These are phyloP conservation scores for Volutella citrinella DNA, from an alignment of 2,329 filamentous ascomycete species.

Conservation along the genomic window DNA sequence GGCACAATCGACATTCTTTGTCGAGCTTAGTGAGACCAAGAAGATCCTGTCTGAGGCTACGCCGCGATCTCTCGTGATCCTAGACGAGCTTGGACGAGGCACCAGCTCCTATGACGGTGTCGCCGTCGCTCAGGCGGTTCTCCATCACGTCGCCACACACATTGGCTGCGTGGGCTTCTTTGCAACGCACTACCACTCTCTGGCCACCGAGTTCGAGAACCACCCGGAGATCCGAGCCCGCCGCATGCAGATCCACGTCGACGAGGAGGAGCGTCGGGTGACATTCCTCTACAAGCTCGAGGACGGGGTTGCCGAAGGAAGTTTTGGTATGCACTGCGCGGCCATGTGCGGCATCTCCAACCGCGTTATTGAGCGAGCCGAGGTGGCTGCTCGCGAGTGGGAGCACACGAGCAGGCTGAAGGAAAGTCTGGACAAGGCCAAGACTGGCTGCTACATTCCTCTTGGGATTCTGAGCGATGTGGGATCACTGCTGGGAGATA, in stretches of 20 bases:
- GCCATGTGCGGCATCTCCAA: constrained; percentile 93
- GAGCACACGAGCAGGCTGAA: constrained; percentile 91
- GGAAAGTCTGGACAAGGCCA: constrained; percentile 80
- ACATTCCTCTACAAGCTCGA: constrained; percentile 96
- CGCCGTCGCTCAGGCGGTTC: constrained; percentile 90
- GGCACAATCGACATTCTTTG: constrained; percentile 96
- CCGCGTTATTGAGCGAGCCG: constrained; percentile 80
- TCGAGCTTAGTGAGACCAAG: constrained; percentile 95
- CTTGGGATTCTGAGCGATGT: constrained; percentile 87
- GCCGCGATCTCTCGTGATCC: constrained; percentile 88
- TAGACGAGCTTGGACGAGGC: constrained; percentile 92
- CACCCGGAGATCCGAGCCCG: constrained; percentile 86
- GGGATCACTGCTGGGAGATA: constrained; percentile 67
- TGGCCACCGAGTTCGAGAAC: constrained; percentile 83
- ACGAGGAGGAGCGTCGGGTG: constrained; percentile 78
- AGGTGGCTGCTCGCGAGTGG: constrained; percentile 86
- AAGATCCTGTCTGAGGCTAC: constrained; percentile 96
- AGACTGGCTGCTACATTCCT: constrained; percentile 76
- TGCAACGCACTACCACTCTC: constrained; percentile 93
- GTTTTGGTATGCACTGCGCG: constrained; percentile 98
- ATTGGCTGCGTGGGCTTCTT: constrained; percentile 96
- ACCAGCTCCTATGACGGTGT: constrained; percentile 96
- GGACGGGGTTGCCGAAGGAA: constrained; percentile 89
- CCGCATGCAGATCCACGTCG: constrained; percentile 93
- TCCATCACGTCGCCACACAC: constrained; percentile 93